Base-by-base conservation (phyloP, 2,329 filamentous ascomycete species). In the Aspergillus proliferans region DNA sequence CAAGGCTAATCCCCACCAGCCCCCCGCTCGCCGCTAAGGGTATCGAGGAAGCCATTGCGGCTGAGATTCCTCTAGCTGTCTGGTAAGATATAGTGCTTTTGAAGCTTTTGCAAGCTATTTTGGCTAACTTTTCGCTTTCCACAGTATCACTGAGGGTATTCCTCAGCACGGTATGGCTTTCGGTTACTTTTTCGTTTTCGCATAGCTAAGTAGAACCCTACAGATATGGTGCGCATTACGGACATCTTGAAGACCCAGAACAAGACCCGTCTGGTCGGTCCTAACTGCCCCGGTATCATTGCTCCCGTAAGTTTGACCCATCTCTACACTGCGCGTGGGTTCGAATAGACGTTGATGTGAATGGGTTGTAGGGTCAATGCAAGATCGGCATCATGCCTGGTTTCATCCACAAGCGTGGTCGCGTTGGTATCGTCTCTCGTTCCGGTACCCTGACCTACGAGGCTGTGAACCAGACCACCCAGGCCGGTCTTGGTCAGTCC, bases 331-430 rank as follows among this genome's bases (percentile, higher is more conserved):
- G 7, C 19, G 38, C 38, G 3, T 10, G 19, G 5, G 38, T 30
- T 12, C 26, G 18, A 22, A 40, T 21, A 18, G 8, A 40, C 14
- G 6, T 19, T 19, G 9, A 19, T 10, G 5, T 21, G 8, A 40
- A 10, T 10, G 18, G n/a, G 40, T 28, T 52, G 21, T 63, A 84
- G 76, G 93, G 92, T 64, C 92, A 95, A 83, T 98, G 93, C 84
- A 98, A 98, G 81, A 97, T 98, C 69, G 93, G 93, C 70, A 98
- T 98, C 78, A 97, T 98, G 93, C 89, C 93, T 58, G 93, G 93
- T 66, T 96, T 97, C 82, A 97, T 98, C 78, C 93, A 98, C 85
- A 97, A 97, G 84, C 89, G 91, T 74, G 93, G 93, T 65, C 91
- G 93, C 72, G 91, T 98, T 70, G 93, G 93, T 69, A 97, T 98